phyloP scores from a whole-genome alignment of 2,329 filamentous ascomycete genomes.

The Capronia epimyces region DNA sequence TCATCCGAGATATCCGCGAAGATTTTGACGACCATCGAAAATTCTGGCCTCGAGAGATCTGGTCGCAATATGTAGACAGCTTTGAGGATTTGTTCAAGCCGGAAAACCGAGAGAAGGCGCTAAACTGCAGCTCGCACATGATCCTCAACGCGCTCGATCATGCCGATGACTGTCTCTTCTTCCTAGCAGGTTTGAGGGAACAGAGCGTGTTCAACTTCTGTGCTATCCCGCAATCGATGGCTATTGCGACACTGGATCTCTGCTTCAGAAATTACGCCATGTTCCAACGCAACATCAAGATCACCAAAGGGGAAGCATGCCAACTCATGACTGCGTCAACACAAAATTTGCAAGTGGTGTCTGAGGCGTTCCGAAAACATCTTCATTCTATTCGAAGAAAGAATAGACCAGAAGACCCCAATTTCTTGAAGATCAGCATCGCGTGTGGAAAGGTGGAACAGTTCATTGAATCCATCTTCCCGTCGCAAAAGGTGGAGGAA shows the following conservation, averaged over 20 bases:
- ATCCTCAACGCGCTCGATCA: slow-evolving; percentile 82
- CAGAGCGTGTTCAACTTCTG: slow-evolving; percentile 99
- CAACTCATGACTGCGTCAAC: slow-evolving; percentile 87
- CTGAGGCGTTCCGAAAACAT: slow-evolving; percentile 74
- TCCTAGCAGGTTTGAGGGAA: slow-evolving; percentile 88
- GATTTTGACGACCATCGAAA: slow-evolving; percentile 80
- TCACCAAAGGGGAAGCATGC: slow-evolving; percentile 91
- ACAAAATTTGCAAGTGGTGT: slow-evolving; percentile 77
- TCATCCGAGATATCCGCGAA: slow-evolving; percentile 91
- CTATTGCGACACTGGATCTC: slow-evolving; percentile 85
- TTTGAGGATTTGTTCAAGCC: slow-evolving; percentile 88
- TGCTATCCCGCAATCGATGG: slow-evolving; percentile 94
- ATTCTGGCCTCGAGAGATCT: slow-evolving; percentile 95
- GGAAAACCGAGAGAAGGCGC: slow-evolving; percentile 67
- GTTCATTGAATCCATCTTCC: slow-evolving; percentile 80
- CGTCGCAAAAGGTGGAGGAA: slow-evolving; percentile 64
- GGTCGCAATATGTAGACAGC: slow-evolving; percentile 86
- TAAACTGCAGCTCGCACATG: slow-evolving; percentile 90
- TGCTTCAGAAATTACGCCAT: slow-evolving; percentile 88
- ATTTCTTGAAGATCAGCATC: slow-evolving; percentile 85
- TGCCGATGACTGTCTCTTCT: slow-evolving; percentile 91
- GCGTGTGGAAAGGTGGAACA: slow-evolving; percentile 72
- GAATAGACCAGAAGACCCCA: slow-evolving; percentile 89
- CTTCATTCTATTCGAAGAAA: slow-evolving; percentile 79
- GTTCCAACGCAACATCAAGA: slow-evolving; percentile 86